Evolutionary conservation across 768 basidiomycete species (phyloP).

Genomic region (Suillus subalutaceus): DNA sequence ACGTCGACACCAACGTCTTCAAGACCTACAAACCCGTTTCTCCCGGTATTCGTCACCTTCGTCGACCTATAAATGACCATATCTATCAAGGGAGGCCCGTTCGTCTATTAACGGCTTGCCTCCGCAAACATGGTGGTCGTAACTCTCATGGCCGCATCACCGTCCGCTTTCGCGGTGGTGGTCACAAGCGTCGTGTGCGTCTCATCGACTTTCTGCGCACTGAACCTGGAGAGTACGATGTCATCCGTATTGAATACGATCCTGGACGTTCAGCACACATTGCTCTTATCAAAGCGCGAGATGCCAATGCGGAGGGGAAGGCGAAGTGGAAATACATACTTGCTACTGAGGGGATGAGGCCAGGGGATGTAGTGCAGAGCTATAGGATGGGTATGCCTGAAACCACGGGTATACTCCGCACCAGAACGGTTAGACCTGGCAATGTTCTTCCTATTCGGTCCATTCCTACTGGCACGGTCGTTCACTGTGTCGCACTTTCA

Average conservation of each 20-base stretch:
- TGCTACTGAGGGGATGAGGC: constrained; percentile 85
- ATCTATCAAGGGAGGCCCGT: constrained; percentile 86
- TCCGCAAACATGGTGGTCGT: constrained; percentile 85
- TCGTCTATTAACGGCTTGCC: constrained; percentile 77
- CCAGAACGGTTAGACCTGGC: constrained; percentile 83
- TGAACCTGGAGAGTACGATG: constrained; percentile 83
- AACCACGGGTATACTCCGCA: constrained; percentile 81
- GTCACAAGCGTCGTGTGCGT: constrained; percentile 85
- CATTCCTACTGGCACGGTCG: constrained; percentile 88
- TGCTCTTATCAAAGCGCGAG: constrained; percentile 76
- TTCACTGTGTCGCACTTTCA: constrained; percentile 83
- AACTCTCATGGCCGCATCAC: constrained; percentile 85
- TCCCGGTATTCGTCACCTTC: constrained; percentile 84
- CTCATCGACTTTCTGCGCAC: constrained; percentile 82
- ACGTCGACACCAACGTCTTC: constrained; percentile 59
- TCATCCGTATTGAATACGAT: constrained; percentile 96
- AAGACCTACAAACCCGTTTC: constrained; percentile 92
- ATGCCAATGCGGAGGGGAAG: constrained; percentile 51
- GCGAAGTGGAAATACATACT: constrained; percentile 88
- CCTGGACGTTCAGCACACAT: constrained; percentile 94
- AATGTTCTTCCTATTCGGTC: constrained; percentile 92
- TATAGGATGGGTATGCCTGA: constrained; percentile 83
- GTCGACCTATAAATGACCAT: constrained; percentile 80
- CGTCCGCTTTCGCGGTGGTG: constrained; percentile 88
- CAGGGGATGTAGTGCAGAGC: constrained; percentile 86